phyloP scores from a whole-genome alignment of 148 eudicot species.

The Dysphania ambrosioides region DNA sequence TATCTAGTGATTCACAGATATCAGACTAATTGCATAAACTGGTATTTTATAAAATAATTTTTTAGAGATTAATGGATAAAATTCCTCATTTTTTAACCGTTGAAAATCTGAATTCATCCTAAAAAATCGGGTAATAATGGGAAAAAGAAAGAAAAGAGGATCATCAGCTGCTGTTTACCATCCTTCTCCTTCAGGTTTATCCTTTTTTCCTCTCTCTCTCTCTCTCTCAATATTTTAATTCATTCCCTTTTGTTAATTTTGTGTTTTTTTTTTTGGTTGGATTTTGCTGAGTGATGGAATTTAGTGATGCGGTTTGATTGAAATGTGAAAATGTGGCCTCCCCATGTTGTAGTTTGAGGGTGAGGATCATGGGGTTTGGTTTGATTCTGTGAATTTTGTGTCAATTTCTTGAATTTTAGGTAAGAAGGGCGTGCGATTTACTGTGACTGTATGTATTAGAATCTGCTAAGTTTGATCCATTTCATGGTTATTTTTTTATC shows the following conservation, averaged over 20 bases:
- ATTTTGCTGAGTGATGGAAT: neutral
- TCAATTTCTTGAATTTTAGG: neutral
- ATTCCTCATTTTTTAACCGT: neutral
- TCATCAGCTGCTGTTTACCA: slow-evolving; percentile 11
- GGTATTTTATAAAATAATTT: neutral
- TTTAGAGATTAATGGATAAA: neutral
- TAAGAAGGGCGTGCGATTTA: neutral
- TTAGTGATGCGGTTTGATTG: slow-evolving; percentile 15
- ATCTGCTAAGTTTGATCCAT: neutral
- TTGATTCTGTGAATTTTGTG: neutral
- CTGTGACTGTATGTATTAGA: neutral
- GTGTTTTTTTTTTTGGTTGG: neutral
- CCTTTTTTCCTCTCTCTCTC: neutral
- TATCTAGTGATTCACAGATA: neutral
- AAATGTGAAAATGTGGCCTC: slow-evolving; percentile 15
- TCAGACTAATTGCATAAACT: neutral
- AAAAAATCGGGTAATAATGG: slow-evolving; percentile 22
- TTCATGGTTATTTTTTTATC: neutral
- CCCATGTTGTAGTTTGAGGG: neutral
- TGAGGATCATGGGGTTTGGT: slow-evolving; percentile 20
- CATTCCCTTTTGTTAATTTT: neutral
- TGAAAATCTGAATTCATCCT: neutral
- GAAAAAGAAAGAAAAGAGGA: slow-evolving; percentile 22
- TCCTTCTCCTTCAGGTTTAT: slow-evolving; percentile 30
- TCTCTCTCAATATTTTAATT: no score